These are phyloP conservation scores for Polytolypa hystricis DNA, from an alignment of 2,329 filamentous ascomycete species.

Conservation along the genomic window DNA sequence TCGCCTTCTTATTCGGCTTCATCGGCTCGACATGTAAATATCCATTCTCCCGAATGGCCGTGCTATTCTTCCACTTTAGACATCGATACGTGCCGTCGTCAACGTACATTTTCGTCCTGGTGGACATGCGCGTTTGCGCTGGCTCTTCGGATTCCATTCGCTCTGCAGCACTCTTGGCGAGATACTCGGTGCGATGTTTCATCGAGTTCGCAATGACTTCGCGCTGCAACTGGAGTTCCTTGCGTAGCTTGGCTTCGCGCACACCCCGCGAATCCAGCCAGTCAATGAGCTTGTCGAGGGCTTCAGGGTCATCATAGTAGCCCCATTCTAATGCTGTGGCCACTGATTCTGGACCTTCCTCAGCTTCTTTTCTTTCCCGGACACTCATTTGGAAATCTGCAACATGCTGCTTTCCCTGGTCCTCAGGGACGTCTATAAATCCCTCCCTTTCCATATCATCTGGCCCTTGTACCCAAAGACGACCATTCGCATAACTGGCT, in stretches of 20 bases:
- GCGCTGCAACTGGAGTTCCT: slow-evolving; percentile 68
- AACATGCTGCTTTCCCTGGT: slow-evolving; percentile 64
- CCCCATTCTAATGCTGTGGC: slow-evolving; percentile 75
- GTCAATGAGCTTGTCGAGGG: slow-evolving; percentile 65
- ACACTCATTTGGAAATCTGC: slow-evolving; percentile 71
- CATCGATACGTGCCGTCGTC: slow-evolving; percentile 42
- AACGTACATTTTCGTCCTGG: slow-evolving; percentile 50
- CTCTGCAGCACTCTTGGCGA: slow-evolving; percentile 43
- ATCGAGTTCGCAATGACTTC: slow-evolving; percentile 70
- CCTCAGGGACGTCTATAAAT: slow-evolving; percentile 66
- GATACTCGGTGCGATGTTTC: slow-evolving; percentile 65
- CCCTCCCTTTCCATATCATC: slow-evolving; percentile 77
- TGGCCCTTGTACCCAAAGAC: slow-evolving; percentile 92
- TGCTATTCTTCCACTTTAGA: slow-evolving; percentile 54
- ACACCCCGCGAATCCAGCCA: slow-evolving; percentile 84
- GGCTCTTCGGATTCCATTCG: slow-evolving; percentile 37
- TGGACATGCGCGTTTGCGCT: slow-evolving; percentile 47
- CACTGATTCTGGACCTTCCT: slow-evolving; percentile 59
- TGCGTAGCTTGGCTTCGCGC: slow-evolving; percentile 77
- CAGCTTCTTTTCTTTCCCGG: slow-evolving; percentile 68
- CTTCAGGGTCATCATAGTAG: slow-evolving; percentile 71
- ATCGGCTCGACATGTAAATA: slow-evolving; percentile 51
- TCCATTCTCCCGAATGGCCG: slow-evolving; percentile 46
- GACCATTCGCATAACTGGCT: slow-evolving; percentile 84
- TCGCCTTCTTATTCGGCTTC: slow-evolving; percentile 39